Percentiles rank a stretch among this genome's conserved stretches.
Evolutionary conservation across 139 green algal species (phyloP).

Genomic region (Pedinophyceae sp.): DNA sequence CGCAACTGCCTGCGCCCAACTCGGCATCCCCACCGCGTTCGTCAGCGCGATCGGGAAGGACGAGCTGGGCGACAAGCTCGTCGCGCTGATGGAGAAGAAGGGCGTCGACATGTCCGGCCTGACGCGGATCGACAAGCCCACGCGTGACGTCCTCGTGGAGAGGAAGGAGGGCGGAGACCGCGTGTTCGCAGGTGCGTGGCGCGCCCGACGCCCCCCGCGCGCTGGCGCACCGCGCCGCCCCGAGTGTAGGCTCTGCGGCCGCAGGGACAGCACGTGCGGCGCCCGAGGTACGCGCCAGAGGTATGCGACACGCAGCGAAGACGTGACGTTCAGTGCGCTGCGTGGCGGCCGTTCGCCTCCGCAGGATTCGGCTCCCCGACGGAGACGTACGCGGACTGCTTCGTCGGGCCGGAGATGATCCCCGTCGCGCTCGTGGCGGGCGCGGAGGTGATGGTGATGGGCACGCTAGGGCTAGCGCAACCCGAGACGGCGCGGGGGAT

Average conservation of each 20-base stretch:
- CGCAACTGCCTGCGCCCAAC: slow-evolving; percentile 32
- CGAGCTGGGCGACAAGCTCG: slow-evolving; percentile 42
- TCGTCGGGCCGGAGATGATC: background rate
- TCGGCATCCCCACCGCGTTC: slow-evolving; percentile 37
- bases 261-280: background rate
- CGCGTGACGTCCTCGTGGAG: slow-evolving; percentile 66
- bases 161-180: slow-evolving; percentile 47
- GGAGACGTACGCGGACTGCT: background rate
- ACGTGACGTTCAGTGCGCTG: background rate
- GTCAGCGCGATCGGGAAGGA: slow-evolving; percentile 57
- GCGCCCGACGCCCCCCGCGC: slow-evolving; percentile 18
- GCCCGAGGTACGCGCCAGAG: background rate
- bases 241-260: background rate
- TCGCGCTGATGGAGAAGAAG: slow-evolving; percentile 37
- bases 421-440: slow-evolving; percentile 8
- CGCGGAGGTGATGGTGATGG: slow-evolving; percentile 48
- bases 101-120: slow-evolving; percentile 41
- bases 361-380: background rate
- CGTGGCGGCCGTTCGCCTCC: background rate
- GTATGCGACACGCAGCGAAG: background rate
- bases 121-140: slow-evolving; percentile 38
- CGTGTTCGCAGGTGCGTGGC: slow-evolving; percentile 67
- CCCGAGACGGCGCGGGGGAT: slow-evolving; percentile 36
- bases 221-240: slow-evolving; percentile 28
- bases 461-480: slow-evolving; percentile 63